A percentile compares a stretch with the other conserved stretches of the same genome.
Evolutionary conservation across 192 early-diverging fungal species (phyloP).

Genomic region (Linderina pennispora): DNA sequence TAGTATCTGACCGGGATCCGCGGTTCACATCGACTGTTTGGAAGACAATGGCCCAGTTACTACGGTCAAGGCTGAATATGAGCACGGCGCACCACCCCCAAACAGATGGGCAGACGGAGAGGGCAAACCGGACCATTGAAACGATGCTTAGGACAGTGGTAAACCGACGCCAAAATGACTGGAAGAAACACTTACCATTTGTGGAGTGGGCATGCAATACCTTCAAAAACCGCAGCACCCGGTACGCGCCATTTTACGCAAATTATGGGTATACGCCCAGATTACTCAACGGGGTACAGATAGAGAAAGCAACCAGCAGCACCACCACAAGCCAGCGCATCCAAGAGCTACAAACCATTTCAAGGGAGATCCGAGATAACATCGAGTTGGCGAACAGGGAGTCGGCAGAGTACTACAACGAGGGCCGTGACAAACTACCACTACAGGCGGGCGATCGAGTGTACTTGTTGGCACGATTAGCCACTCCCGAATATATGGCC

Average conservation of each 20-base stretch:
- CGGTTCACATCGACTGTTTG: slow-evolving; percentile 40
- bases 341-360: background rate
- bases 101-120: slow-evolving; percentile 43
- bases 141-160: slow-evolving; percentile 28
- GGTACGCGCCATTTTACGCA: slow-evolving; percentile 4
- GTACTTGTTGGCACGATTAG: background rate
- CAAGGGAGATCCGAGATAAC: background rate
- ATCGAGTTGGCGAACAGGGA: background rate
- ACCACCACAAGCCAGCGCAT: background rate
- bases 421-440: background rate
- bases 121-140: slow-evolving; percentile 33
- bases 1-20: slow-evolving; percentile 45
- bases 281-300: too few relatives aligned
- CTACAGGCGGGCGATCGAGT: background rate
- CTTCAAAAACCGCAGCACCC: slow-evolving; percentile 1
- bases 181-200: slow-evolving; percentile 29
- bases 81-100: slow-evolving; percentile 40
- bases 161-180: slow-evolving; percentile 36
- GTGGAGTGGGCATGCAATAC: slow-evolving; percentile 51
- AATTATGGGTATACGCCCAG: slow-evolving; percentile 11
- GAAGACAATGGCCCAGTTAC: slow-evolving; percentile 5
- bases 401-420: slow-evolving; percentile 1
- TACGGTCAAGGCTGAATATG: slow-evolving; percentile 24
- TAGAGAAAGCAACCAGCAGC: background rate
- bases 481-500: background rate